Percentiles rank a stretch among this genome's conserved stretches.
phyloP scores from a whole-genome alignment of 2,329 filamentous ascomycete genomes.

The Arachnomyces sp. region DNA sequence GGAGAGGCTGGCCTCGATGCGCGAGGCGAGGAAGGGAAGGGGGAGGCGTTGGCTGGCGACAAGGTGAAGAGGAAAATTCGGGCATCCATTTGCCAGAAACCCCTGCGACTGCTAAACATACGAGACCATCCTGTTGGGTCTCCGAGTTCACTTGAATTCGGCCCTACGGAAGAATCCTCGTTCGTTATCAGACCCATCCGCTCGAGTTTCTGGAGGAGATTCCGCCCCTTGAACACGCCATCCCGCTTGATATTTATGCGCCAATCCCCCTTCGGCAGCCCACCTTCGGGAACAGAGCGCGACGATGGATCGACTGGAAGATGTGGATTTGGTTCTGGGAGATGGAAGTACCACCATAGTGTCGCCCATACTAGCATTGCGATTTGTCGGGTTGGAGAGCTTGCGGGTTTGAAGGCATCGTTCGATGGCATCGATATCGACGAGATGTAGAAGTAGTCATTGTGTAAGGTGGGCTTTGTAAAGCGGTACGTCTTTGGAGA shows the following conservation, averaged over 20 bases:
- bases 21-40: slow-evolving; percentile 32
- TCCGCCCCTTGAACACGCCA: slow-evolving; percentile 76
- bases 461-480: slow-evolving; percentile 62
- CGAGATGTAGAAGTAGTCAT: slow-evolving; percentile 83
- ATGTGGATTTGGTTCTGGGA: slow-evolving; percentile 60
- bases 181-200: slow-evolving; percentile 79
- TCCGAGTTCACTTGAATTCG: slow-evolving; percentile 50
- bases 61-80: slow-evolving; percentile 82
- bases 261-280: slow-evolving; percentile 78
- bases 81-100: slow-evolving; percentile 89
- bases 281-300: slow-evolving; percentile 56
- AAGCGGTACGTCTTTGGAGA: slow-evolving; percentile 53
- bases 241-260: slow-evolving; percentile 73
- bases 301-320: slow-evolving; percentile 58
- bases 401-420: slow-evolving; percentile 68
- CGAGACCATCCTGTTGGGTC: slow-evolving; percentile 59
- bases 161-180: slow-evolving; percentile 66
- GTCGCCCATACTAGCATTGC: slow-evolving; percentile 96
- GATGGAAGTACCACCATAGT: slow-evolving; percentile 96
- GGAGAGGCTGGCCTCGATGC: slow-evolving; percentile 2
- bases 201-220: slow-evolving; percentile 82
- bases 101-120: slow-evolving; percentile 72
- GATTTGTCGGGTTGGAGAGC: slow-evolving; percentile 76
- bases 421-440: slow-evolving; percentile 78
- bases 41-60: slow-evolving; percentile 49